phyloP scores from a whole-genome alignment of 83 land plant species.

The Thuja plicata region DNA sequence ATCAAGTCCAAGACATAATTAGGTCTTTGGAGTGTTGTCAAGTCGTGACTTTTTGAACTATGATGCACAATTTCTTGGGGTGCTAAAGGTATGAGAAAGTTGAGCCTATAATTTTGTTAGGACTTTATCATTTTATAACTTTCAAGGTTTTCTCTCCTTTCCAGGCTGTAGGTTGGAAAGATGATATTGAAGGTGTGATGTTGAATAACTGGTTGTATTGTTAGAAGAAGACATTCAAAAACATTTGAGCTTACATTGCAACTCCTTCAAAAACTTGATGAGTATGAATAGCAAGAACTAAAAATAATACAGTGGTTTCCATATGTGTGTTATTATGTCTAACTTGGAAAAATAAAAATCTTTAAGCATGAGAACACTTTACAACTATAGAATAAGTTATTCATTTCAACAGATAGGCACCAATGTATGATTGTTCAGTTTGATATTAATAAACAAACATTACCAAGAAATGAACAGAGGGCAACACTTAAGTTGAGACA shows the following conservation, averaged over 20 bases:
- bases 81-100: not conserved
- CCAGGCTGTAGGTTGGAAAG: not conserved
- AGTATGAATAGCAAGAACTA: not conserved
- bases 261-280: not conserved
- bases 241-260: not conserved
- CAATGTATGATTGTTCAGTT: not conserved
- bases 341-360: too few species aligned
- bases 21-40: too few species aligned
- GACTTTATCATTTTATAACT: not conserved
- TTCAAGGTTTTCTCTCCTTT: not conserved
- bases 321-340: too few species aligned
- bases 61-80: not conserved
- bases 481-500: not conserved
- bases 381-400: not conserved
- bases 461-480: not conserved
- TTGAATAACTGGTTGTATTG: not conserved
- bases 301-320: too few species aligned
- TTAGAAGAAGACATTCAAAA: not conserved
- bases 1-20: too few species aligned
- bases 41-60: too few species aligned
- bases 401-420: not conserved
- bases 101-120: not conserved
- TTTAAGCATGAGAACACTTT: not conserved
- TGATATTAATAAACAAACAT: not conserved
- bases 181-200: not conserved